phyloP scores from a whole-genome alignment of 2,329 filamentous ascomycete genomes.

The Aspergillus costaricaensis region DNA sequence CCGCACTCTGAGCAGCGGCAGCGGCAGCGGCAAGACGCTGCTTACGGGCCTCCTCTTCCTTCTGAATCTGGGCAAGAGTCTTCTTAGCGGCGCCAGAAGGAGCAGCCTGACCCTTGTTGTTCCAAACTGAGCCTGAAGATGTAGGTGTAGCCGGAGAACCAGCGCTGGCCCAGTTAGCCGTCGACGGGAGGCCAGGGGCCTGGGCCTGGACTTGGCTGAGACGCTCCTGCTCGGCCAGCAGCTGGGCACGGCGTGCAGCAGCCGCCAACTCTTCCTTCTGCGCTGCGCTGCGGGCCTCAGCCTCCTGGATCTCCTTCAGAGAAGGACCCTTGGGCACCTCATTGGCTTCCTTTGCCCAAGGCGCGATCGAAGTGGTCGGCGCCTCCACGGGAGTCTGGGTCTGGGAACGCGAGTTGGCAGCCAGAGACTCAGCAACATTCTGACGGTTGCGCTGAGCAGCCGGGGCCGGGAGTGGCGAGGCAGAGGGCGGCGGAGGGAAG shows the following conservation, averaged over 20 bases:
- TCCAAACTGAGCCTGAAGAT: conserved; percentile 51
- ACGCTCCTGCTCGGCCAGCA: conserved; percentile 76
- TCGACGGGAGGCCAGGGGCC: conserved; percentile 79
- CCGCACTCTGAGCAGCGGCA: conserved; percentile 49
- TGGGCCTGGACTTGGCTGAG: conserved; percentile 63
- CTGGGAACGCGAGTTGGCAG: conserved; percentile 67
- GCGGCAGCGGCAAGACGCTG: conserved; percentile 64
- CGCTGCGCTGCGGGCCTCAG: conserved; percentile 88
- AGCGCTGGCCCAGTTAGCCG: conserved; percentile 82
- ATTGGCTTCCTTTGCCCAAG: conserved; percentile 85
- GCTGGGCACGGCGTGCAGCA: conserved; percentile 68
- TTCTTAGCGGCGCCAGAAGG: conserved; percentile 65
- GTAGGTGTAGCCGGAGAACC: conserved; percentile 68
- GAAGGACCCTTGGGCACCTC: conserved; percentile 81
- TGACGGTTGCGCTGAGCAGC: conserved; percentile 82
- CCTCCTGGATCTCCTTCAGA: conserved; percentile 93
- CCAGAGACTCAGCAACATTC: conserved; percentile 75
- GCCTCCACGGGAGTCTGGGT: conserved; percentile 73
- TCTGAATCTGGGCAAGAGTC: conserved; percentile 92
- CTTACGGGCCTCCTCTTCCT: conserved; percentile 91
- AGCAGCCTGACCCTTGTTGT: conserved; percentile 50
- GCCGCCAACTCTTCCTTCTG: conserved; percentile 81
- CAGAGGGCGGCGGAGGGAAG: conserved; percentile 71
- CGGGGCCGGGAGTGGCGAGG: conserved; percentile 82
- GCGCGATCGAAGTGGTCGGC: conserved; percentile 75